phyloP scores from a whole-genome alignment of 2,329 filamentous ascomycete genomes.

The Orbilia oligospora region DNA sequence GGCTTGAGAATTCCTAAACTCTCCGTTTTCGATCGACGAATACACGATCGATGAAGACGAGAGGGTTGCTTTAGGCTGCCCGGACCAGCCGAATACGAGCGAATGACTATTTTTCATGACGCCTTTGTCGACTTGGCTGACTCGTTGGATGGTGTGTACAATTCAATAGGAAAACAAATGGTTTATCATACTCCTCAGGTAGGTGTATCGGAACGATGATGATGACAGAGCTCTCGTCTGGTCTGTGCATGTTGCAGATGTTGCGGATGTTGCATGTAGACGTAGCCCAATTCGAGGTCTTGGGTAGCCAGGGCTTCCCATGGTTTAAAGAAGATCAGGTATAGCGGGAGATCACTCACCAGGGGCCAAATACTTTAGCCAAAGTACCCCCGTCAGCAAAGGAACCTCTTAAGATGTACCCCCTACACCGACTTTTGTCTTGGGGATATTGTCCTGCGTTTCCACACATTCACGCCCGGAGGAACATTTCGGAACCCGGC shows the following conservation, averaged over 20 bases:
- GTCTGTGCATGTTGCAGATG: slow-evolving; percentile 59
- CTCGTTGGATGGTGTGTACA: slow-evolving; percentile 22
- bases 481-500: slow-evolving; percentile 45
- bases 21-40: slow-evolving; percentile 53
- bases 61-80: slow-evolving; percentile 14
- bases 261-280: slow-evolving; percentile 45
- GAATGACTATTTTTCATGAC: slow-evolving; percentile 16
- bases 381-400: slow-evolving; percentile 39
- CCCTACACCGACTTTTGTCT: neutral
- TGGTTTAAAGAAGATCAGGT: slow-evolving; percentile 44
- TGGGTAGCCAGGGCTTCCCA: slow-evolving; percentile 56
- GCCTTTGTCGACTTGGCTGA: slow-evolving; percentile 47
- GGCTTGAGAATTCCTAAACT: slow-evolving; percentile 34
- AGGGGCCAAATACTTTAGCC: slow-evolving; percentile 30
- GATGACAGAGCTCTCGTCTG: slow-evolving; percentile 51
- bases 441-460: slow-evolving; percentile 23
- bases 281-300: slow-evolving; percentile 41
- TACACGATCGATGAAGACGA: slow-evolving; percentile 16
- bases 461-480: slow-evolving; percentile 29
- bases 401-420: slow-evolving; percentile 56
- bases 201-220: slow-evolving; percentile 39
- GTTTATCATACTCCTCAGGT: slow-evolving; percentile 72
- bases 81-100: slow-evolving; percentile 50
- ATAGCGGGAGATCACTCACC: slow-evolving; percentile 27
- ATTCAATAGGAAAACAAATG: slow-evolving; percentile 72